These are phyloP conservation scores for Aspergillus conjunctus DNA, from an alignment of 495 filamentous ascomycete species.

Conservation along the genomic window DNA sequence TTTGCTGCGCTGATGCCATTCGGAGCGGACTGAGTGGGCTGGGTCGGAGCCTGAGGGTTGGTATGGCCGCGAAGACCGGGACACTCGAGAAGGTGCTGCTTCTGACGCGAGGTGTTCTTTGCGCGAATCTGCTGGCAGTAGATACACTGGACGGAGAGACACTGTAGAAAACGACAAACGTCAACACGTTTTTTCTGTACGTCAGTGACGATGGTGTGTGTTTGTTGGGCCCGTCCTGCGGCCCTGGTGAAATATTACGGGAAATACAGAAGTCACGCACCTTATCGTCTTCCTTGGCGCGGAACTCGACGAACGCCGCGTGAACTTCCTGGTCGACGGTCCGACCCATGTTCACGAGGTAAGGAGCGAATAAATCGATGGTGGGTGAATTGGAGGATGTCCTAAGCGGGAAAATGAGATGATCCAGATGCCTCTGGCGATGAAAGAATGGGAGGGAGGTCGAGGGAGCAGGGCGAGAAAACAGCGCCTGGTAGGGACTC, in stretches of 20 bases:
- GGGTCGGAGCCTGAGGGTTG: slow-evolving; percentile 45
- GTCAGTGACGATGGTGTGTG: slow-evolving; percentile 34
- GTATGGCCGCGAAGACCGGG: slow-evolving; percentile 52
- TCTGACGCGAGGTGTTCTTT: slow-evolving; percentile 61
- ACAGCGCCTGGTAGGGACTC: slow-evolving; percentile 23
- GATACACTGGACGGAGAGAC: slow-evolving; percentile 61
- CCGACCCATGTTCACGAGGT: slow-evolving; percentile 51
- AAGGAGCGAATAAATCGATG: slow-evolving; percentile 33
- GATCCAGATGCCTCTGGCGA: slow-evolving; percentile 13
- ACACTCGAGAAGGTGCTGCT: slow-evolving; percentile 58
- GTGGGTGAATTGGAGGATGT: slow-evolving; percentile 22
- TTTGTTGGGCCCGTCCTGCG: slow-evolving; percentile 21
- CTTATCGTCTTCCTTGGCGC: slow-evolving; percentile 64
- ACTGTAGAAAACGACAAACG: slow-evolving; percentile 40
- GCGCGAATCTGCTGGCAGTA: slow-evolving; percentile 61
- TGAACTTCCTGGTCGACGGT: slow-evolving; percentile 61
- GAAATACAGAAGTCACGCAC: slow-evolving; percentile 52
- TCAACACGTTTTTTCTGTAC: slow-evolving; percentile 22
- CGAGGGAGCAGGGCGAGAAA: slow-evolving; percentile 24
- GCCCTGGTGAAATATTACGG: slow-evolving; percentile 47
- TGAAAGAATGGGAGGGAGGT: slow-evolving; percentile 14
- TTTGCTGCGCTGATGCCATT: slow-evolving; percentile 50
- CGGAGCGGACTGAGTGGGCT: slow-evolving; percentile 40
- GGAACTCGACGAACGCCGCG: slow-evolving; percentile 60
- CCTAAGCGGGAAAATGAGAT: slow-evolving; percentile 17